A percentile compares a stretch with the other conserved stretches of the same genome.
phyloP scores from a whole-genome alignment of 2,329 filamentous ascomycete genomes.

The Penicillium sp. region DNA sequence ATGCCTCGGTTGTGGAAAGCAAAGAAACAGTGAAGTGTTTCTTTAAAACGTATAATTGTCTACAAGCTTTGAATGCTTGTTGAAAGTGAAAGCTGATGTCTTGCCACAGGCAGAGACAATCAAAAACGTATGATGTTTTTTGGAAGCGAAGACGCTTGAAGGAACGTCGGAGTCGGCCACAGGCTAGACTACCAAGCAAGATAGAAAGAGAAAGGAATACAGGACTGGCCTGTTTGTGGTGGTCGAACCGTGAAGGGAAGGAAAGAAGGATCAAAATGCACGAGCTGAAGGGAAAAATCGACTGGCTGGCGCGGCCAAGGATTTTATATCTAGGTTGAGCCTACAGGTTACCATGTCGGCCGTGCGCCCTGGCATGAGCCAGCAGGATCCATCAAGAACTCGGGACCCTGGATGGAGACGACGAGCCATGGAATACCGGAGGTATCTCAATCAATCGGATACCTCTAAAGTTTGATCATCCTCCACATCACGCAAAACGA shows the following conservation, averaged over 20 bases:
- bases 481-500: constrained; percentile 10
- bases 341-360: constrained; percentile 6
- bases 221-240: constrained; percentile 40
- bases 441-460: constrained; percentile 25
- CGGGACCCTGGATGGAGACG: constrained; percentile 11
- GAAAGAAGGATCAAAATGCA: constrained; percentile 26
- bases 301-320: constrained; percentile 20
- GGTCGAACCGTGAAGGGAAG: constrained; percentile 31
- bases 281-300: constrained; percentile 21
- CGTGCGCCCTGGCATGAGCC: background rate
- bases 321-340: constrained; percentile 26
- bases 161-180: constrained; percentile 38
- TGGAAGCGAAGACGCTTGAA: constrained; percentile 20
- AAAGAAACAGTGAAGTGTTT: constrained; percentile 10
- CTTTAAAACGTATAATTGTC: background rate
- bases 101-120: constrained; percentile 2
- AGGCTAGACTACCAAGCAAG: constrained; percentile 36
- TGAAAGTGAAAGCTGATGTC: background rate
- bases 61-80: background rate
- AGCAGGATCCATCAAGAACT: constrained; percentile 5
- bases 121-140: constrained; percentile 3
- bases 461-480: constrained; percentile 18
- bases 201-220: constrained; percentile 34
- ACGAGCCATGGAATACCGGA: constrained; percentile 1
- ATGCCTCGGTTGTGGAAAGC: background rate